These are phyloP conservation scores for Taphrina flavorubra DNA, from an alignment of 1,139 yeast genomes.

Conservation along the genomic window DNA sequence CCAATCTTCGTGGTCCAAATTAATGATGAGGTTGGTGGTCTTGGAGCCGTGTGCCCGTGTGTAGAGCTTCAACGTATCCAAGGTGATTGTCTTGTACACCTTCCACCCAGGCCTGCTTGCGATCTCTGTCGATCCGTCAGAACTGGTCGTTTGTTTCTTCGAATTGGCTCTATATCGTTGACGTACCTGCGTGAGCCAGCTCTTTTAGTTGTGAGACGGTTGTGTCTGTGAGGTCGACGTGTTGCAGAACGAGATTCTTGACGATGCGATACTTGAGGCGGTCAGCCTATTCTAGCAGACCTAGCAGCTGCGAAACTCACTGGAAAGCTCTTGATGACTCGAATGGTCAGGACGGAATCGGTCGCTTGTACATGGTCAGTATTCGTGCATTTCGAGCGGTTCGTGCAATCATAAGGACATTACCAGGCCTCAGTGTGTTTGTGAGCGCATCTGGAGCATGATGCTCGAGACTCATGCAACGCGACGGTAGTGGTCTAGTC, in stretches of 20 bases:
- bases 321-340: slow-evolving; percentile 89
- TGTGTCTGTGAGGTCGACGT: slow-evolving; percentile 71
- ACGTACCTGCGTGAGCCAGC: slow-evolving; percentile 48
- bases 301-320: not conserved
- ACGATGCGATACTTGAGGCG: slow-evolving; percentile 69
- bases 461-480: not conserved
- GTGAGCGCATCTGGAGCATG: slow-evolving; percentile 21
- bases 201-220: slow-evolving; percentile 70
- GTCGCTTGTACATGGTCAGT: slow-evolving; percentile 49
- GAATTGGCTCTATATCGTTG: slow-evolving; percentile 50
- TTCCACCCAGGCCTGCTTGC: slow-evolving; percentile 30
- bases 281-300: not conserved
- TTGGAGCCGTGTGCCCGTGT: slow-evolving; percentile 87
- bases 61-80: slow-evolving; percentile 67
- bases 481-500: too few species aligned
- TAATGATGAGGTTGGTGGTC: slow-evolving; percentile 88
- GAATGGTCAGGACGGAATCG: slow-evolving; percentile 78
- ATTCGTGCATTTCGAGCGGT: not conserved
- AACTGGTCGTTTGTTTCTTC: slow-evolving; percentile 45
- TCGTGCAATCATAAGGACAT: too few species aligned
- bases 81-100: slow-evolving; percentile 24
- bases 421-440: slow-evolving; percentile 20
- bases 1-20: slow-evolving; percentile 81
- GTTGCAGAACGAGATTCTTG: slow-evolving; percentile 73
- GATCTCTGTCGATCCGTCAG: slow-evolving; percentile 57